A percentile compares a stretch with the other conserved stretches of the same genome.
Evolutionary conservation across 2,329 filamentous ascomycete genomes (phyloP).

Genomic region (Fusarium sp.): DNA sequence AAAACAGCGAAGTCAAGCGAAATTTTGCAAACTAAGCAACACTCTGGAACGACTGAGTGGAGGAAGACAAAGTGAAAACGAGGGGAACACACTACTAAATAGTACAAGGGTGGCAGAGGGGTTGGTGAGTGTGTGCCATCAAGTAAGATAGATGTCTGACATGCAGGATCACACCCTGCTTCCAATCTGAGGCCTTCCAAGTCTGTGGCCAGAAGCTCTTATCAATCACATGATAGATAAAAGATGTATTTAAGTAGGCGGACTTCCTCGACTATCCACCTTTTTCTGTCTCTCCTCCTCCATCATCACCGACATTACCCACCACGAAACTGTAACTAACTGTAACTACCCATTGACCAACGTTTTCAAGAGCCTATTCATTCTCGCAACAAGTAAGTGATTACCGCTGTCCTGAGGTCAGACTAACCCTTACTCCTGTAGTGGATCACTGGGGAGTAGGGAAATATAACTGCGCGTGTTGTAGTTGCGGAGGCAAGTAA

Average conservation of each 20-base stretch:
- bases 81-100: background rate
- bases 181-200: background rate
- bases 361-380: background rate
- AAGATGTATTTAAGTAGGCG: background rate
- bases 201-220: background rate
- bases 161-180: background rate
- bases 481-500: background rate
- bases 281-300: background rate
- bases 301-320: background rate
- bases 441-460: background rate
- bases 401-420: background rate
- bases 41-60: background rate
- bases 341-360: background rate
- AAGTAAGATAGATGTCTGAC: background rate
- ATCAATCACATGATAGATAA: background rate
- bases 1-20: too few species aligned
- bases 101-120: background rate
- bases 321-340: background rate
- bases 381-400: background rate
- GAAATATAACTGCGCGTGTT: background rate
- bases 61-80: too few species aligned
- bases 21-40: background rate
- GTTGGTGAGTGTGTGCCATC: background rate
- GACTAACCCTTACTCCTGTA: background rate
- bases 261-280: background rate